A percentile compares a stretch with the other conserved stretches of the same genome.
Evolutionary conservation across 345 rosid species (phyloP).

Genomic region (Lenwebbia sp.): DNA sequence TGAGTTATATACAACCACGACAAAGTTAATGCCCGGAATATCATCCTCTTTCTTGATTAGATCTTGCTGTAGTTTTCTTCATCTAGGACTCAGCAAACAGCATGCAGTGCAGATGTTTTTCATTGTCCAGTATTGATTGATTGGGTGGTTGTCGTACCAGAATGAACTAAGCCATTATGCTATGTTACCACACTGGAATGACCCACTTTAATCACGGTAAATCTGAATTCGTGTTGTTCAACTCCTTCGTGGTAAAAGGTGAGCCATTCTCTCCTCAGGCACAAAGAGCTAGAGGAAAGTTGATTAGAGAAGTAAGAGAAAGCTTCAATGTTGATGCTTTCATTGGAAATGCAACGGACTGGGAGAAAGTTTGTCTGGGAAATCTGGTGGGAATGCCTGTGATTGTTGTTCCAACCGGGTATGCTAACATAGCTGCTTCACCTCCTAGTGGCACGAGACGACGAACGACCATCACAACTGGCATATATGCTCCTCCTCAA

Average conservation of each 20-base stretch:
- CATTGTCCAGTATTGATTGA: not conserved
- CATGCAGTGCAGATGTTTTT: not conserved
- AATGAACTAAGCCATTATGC: not conserved
- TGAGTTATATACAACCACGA: not conserved
- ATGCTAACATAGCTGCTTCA: conserved; percentile 38
- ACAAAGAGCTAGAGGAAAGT: conserved; percentile 67
- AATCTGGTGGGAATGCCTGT: conserved; percentile 85
- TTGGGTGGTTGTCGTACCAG: not conserved
- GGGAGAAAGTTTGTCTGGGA: conserved; percentile 88
- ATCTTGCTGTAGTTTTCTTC: not conserved
- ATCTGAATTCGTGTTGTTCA: not conserved
- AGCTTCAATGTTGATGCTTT: conserved; percentile 71
- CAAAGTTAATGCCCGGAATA: not conserved
- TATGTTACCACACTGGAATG: not conserved
- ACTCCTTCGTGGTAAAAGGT: not conserved
- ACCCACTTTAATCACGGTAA: not conserved
- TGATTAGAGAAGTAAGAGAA: conserved; percentile 63
- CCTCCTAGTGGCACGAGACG: conserved; percentile 40
- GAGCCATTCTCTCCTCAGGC: conserved; percentile 28
- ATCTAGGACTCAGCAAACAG: not conserved
- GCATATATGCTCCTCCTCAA: conserved; percentile 77
- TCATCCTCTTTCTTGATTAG: not conserved
- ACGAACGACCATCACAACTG: conserved; percentile 47
- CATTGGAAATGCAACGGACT: conserved; percentile 75
- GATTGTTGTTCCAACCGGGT: conserved; percentile 60